Base-by-base conservation (phyloP, 1,284 basidiomycete species). In the Trichosporon sp. region DNA sequence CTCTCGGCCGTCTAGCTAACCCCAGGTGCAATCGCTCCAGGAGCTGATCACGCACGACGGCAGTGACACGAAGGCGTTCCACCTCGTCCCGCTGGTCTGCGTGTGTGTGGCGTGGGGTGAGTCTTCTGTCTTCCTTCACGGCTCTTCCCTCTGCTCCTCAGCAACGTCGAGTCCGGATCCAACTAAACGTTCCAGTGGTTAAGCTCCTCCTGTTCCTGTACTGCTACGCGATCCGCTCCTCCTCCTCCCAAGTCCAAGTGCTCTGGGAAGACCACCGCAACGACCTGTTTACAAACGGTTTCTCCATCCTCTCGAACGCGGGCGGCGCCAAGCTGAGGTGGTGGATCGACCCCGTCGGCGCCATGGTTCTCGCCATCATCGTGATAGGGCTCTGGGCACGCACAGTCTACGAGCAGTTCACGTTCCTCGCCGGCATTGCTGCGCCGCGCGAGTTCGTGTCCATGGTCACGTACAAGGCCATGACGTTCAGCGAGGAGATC, bases 181-280 rank as follows among this genome's bases (percentile, higher is more conserved):
- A 26, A 26, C 26, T 26, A 26, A 26, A 40, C 35, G 40, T 10
- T 16, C 14, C 78, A 94, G 92, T 87, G 61, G 90, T 92, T 76
- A 99, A 99, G 84, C 87, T 94, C 56, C 40, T 90, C 0, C 88
- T 99, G 54, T 98, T 97, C 85, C 59, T 95, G 4, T 96, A 96
- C 84, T 96, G 94, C 83, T 89, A 86, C 76, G 88, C 91, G 1
- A 87, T 96, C 68, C 89, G 92, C 54, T 87, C 87, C 54, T 89
- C 89, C 73, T 94, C 92, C 7, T 94, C 91, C 76, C 96, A 99
- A 82, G 94, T 99, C 1, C 89, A 90, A 69, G 90, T 98, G 4
- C 88, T 98, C 31, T 98, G 94, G 92, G 93, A 97, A 81, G 96
- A 98, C 80, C 96, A 98, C 78, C 86, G 93, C 73, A 96, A 96